Percentiles rank a stretch among this genome's conserved stretches.
Evolutionary conservation across 108 stramenopile species (phyloP).

Genomic region (Aurantiochytrium sp.): DNA sequence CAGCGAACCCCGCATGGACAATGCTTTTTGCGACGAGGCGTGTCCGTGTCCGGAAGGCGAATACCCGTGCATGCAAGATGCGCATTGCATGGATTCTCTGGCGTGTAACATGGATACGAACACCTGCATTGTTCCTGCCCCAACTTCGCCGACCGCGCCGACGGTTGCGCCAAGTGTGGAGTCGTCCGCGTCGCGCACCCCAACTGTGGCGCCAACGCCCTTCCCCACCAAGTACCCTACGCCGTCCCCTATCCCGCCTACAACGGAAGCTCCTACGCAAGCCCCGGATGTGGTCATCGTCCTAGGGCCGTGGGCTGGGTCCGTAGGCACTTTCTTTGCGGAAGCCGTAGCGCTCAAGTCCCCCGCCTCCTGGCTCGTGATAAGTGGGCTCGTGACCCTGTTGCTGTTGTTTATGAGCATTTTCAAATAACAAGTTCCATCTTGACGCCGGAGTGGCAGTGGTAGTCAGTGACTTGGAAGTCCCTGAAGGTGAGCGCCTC

Average conservation of each 20-base stretch:
- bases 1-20: background rate
- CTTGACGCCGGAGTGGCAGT: background rate
- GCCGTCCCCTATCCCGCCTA: background rate
- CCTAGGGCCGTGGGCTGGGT: background rate
- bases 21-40: background rate
- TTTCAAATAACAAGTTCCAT: too few species aligned
- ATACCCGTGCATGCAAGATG: background rate
- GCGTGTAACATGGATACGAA: background rate
- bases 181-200: too few species aligned
- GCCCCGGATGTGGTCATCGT: background rate
- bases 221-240: background rate
- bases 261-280: background rate
- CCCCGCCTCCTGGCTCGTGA: too few species aligned
- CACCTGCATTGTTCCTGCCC: background rate
- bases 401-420: too few species aligned
- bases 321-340: background rate
- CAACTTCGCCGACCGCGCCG: background rate
- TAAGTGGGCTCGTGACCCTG: too few species aligned
- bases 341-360: too few species aligned
- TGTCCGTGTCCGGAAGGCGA: background rate
- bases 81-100: background rate
- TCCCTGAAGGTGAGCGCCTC: background rate
- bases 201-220: background rate
- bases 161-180: background rate
- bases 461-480: background rate